Evolutionary conservation across 208 protist species (phyloP).

Genomic region (Crithidia fasciculata): DNA sequence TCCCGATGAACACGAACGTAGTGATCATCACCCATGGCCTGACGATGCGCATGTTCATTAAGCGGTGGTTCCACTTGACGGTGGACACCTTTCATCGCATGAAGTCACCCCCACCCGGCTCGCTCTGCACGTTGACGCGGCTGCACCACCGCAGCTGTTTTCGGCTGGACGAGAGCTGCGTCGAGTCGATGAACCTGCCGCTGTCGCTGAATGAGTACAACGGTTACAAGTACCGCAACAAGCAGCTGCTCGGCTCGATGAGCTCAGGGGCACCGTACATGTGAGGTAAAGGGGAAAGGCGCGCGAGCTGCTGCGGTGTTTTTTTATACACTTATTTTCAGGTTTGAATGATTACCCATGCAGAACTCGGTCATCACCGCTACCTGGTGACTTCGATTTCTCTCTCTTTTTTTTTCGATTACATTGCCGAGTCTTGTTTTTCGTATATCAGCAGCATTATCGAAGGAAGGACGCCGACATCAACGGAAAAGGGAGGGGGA

Average conservation of each 20-base stretch:
- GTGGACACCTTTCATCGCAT: conserved; percentile 91
- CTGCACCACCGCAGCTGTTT: conserved; percentile 83
- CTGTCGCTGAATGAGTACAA: conserved; percentile 87
- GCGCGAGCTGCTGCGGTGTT: background rate
- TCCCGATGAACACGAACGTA: conserved; percentile 88
- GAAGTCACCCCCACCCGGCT: conserved; percentile 73
- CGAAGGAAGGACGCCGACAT: background rate
- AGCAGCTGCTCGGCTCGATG: conserved; percentile 86
- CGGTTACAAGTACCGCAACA: conserved; percentile 91
- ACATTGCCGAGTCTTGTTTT: background rate
- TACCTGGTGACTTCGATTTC: background rate
- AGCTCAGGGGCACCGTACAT: conserved; percentile 90
- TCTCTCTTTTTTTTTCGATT: background rate
- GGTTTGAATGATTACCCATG: no score
- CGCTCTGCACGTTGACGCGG: conserved; percentile 73
- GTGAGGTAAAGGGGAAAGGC: conserved; percentile 34
- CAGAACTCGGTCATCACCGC: no score
- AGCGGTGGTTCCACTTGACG: conserved; percentile 92
- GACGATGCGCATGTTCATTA: conserved; percentile 90
- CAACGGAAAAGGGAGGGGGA: no score
- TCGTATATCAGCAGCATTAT: background rate
- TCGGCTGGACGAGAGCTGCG: conserved; percentile 69
- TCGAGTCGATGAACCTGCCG: conserved; percentile 75
- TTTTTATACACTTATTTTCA: no score
- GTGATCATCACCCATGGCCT: conserved; percentile 91